Conservation (phyloP, 208 protist genomes). For the Endotrypanum monterogeii region DNA sequence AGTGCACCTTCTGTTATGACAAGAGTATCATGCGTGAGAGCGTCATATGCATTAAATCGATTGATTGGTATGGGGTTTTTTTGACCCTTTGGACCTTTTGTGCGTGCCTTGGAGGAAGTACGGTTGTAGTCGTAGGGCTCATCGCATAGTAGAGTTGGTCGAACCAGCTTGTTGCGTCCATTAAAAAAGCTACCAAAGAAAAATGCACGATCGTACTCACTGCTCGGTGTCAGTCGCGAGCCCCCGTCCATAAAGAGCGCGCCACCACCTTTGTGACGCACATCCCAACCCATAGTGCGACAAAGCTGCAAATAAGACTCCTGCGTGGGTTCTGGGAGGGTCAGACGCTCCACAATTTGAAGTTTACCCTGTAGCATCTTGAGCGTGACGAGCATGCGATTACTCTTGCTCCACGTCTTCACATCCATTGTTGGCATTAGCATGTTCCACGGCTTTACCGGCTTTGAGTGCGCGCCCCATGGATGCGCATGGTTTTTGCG, state of each 20-base stretch:
- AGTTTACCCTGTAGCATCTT: constrained; percentile 91
- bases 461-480: constrained; percentile 80
- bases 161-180: constrained; percentile 89
- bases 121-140: constrained; percentile 90
- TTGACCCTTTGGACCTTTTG: constrained; percentile 83
- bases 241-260: constrained; percentile 93
- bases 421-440: constrained; percentile 90
- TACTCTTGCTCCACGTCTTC: constrained; percentile 86
- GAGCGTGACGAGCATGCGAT: constrained; percentile 87
- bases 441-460: constrained; percentile 92
- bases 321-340: constrained; percentile 80
- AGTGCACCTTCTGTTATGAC: constrained; percentile 90
- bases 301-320: constrained; percentile 82
- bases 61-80: constrained; percentile 93
- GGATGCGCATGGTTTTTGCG: constrained; percentile 78
- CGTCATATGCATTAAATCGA: constrained; percentile 91
- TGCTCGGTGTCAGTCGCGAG: constrained; percentile 82
- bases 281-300: constrained; percentile 86
- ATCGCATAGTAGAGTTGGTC: constrained; percentile 86
- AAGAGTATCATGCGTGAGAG: constrained; percentile 79
- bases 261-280: constrained; percentile 86
- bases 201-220: constrained; percentile 86
- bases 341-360: constrained; percentile 85
- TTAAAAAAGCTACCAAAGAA: constrained; percentile 94
- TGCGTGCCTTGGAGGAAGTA: constrained; percentile 67